Base-by-base conservation (phyloP, 1,139 yeast genomes). In the Nakaseomyces nivariensis region DNA sequence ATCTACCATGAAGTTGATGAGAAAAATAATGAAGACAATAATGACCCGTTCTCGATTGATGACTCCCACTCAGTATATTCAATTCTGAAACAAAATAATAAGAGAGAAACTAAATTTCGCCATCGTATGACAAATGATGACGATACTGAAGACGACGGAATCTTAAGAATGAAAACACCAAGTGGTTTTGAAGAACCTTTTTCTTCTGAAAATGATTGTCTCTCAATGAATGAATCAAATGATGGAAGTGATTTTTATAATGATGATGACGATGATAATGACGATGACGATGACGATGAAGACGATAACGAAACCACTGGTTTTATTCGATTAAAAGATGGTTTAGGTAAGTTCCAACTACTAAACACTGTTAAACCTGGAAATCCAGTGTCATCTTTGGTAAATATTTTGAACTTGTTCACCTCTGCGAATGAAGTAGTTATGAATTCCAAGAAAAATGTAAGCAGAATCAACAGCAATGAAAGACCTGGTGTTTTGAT, bases 331-430 rank as follows among this genome's bases (percentile, higher is more conserved):
- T 17, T 76, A 72, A 47, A 80, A 78, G 55, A 60, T 43, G 62
- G 62, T 4, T 40, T 58, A 8, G 64, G 65, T 42, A 73, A 75
- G 46, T 89, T 85, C 61, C 95, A 86, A 59, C 67, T 90, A 26
- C 69, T 92, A 44, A 92, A 89, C 56, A 95, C 85, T 53, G 88
- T 90, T 42, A 85, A 85, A 59, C 79, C 87, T 43, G 97, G 97
- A 0, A 75, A 83, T 11, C 95, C 97, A 0, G 71, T 92, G 32
- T 84, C 96, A 0, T 87, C 97, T 0, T 70, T 92, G 52, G 79
- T 88, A 45, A 81, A 88, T 45, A 86, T 94, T 1, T 70, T 92
- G 50, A 85, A 89, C 33, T 72, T 92, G 34, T 76, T 84, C 57
- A 79, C 85, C 0, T 50, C 56, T 7, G 41, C 50, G 10, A 47